Base-by-base conservation (phyloP, 768 basidiomycete genomes). In the Lenzites betulinus region DNA sequence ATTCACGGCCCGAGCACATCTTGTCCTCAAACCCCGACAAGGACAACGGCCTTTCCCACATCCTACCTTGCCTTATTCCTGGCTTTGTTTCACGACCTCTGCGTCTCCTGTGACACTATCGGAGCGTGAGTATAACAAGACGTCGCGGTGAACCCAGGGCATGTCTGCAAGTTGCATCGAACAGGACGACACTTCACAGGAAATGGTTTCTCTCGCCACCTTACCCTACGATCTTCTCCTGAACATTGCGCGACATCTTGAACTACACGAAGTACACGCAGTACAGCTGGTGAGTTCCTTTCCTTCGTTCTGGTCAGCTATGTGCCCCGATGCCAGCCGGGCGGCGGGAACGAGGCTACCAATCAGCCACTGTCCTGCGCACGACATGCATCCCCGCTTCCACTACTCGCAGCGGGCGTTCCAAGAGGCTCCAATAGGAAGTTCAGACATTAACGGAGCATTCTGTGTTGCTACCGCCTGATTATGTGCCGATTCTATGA, bases 221-320 rank as follows among this genome's bases (percentile, higher is more conserved):
- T 76, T 90, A 20, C 88, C 88, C 0, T 89, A 89, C 71, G 89
- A 90, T 75, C 76, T 90, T 20, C 70, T 90, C 44, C 79, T 90
- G 57, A 86, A 87, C 75, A 82, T 90, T 70, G 81, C 85, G 5
- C 79, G 78, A 43, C 82, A 84, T 73, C 79, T 90, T 33, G 79
- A 86, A 64, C 73, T 86, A 65, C 74, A 73, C 47, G 88, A 89
- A 71, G 77, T 90, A 20, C 81, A 84, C 69, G 72, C 80, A 48
- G 71, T 90, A 8, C 87, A 88, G 68, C 68, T 81, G 57, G 88
- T 89, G 72, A 79, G 86, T 76, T 16, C 20, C 25, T 9, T 22
- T 25, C 13, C 52, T 35, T n/a, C 23, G 1, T 26, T 6, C 1
- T 30, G 20, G 28, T 15, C 26, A 28, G 47, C 47, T 13, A 47